A percentile compares a stretch with the other conserved stretches of the same genome.
These are phyloP conservation scores for Mycocentrospora acerina DNA, from an alignment of 2,329 filamentous ascomycete genomes.

Conservation along the genomic window DNA sequence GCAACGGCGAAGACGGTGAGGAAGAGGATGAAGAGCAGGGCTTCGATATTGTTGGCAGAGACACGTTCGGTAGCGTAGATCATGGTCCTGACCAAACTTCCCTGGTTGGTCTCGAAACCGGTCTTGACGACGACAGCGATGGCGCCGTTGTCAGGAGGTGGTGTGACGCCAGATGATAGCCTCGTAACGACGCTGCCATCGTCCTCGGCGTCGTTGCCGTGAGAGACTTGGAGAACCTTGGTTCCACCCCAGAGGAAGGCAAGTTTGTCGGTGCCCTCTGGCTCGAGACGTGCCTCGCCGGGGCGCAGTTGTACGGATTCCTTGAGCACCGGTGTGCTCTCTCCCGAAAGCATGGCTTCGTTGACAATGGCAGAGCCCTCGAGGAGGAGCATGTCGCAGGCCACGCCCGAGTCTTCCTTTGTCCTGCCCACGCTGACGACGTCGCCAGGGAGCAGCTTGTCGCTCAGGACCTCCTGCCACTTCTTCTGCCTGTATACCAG, in stretches of 20 bases:
- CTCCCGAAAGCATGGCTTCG: conserved; percentile 97
- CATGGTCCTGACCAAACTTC: conserved; percentile 97
- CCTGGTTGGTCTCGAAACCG: conserved; percentile 97
- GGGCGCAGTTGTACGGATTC: conserved; percentile 92
- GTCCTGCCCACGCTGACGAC: conserved; percentile 89
- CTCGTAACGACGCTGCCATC: conserved; percentile 59
- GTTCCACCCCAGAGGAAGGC: conserved; percentile 95
- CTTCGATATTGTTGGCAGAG: conserved; percentile 96
- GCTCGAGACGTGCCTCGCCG: conserved; percentile 74
- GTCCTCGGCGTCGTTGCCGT: conserved; percentile 76
- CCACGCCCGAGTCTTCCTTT: conserved; percentile 95
- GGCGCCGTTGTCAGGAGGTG: conserved; percentile 90
- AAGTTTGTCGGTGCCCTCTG: conserved; percentile 94
- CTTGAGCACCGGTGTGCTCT: conserved; percentile 95
- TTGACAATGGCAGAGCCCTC: conserved; percentile 97
- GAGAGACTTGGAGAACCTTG: conserved; percentile 93
- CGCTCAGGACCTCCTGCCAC: conserved; percentile 87
- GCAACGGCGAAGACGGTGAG: conserved; percentile 93
- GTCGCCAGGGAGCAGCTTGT: conserved; percentile 90
- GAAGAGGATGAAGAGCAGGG: conserved; percentile 96
- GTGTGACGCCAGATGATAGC: conserved; percentile 72
- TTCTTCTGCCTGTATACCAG: conserved; percentile 85
- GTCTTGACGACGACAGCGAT: conserved; percentile 96
- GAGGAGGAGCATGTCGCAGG: conserved; percentile 93
- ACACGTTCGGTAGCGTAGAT: conserved; percentile 99